Conservation (phyloP, 441 rosid genomes). For the Pelargonium myrrhifolium region DNA sequence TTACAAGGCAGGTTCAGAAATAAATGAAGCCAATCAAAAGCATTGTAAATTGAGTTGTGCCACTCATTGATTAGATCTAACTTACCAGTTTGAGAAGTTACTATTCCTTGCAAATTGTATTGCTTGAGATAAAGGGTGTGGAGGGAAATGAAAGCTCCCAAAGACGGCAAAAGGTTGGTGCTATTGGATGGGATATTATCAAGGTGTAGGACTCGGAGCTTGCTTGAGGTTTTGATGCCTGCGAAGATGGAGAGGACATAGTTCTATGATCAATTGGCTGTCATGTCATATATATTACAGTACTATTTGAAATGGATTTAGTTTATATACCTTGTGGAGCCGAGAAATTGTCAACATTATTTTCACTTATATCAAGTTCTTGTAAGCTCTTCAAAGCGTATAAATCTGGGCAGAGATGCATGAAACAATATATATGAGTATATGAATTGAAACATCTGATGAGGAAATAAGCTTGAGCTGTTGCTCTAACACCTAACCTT, state of each 20-base stretch:
- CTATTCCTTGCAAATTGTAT: background rate
- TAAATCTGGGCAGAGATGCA: background rate
- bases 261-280: no score
- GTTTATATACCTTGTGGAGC: background rate
- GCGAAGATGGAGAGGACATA: no score
- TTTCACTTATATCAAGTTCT: background rate
- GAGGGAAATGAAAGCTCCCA: background rate
- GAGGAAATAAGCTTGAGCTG: no score
- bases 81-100: background rate
- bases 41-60: no score
- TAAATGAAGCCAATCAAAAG: no score
- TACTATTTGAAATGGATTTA: no score
- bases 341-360: background rate
- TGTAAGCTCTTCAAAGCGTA: background rate
- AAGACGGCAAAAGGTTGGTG: background rate
- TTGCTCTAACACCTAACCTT: slow-evolving; percentile 8
- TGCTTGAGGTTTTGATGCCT: background rate
- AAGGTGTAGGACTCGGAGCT: background rate
- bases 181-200: background rate
- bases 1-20: no score
- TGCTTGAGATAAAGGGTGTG: background rate
- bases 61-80: no score
- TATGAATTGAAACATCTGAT: no score
- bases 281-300: no score
- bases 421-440: no score